These are phyloP conservation scores for Roridomyces roridus DNA, from an alignment of 768 basidiomycete genomes.

Conservation along the genomic window DNA sequence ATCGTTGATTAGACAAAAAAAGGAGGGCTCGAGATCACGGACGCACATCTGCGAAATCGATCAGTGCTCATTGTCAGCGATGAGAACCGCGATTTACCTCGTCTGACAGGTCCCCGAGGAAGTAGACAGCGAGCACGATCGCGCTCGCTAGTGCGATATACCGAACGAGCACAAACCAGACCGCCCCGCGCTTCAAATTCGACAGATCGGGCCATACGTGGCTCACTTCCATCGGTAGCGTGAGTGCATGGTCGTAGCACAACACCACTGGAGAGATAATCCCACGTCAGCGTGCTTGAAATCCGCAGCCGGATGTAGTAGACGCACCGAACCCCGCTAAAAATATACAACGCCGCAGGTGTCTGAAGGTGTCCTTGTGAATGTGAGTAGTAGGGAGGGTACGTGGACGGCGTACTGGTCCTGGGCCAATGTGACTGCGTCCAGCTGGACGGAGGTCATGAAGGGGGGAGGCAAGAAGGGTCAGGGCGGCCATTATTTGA, in stretches of 20 bases:
- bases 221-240: not conserved
- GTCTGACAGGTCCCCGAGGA: not conserved
- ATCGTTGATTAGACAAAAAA: not conserved
- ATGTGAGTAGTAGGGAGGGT: no score
- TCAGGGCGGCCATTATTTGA: no score
- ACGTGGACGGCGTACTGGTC: not conserved
- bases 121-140: not conserved
- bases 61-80: no score
- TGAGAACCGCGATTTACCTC: no score
- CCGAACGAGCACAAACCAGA: not conserved
- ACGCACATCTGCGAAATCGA: not conserved
- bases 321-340: not conserved
- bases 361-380: no score
- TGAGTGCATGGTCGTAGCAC: not conserved
- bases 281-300: no score
- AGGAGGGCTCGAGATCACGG: not conserved
- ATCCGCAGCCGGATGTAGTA: no score
- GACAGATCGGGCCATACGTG: not conserved
- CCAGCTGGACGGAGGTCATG: not conserved
- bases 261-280: not conserved
- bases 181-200: not conserved
- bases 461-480: no score
- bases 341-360: not conserved
- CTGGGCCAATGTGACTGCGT: not conserved
- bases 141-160: not conserved